These are phyloP conservation scores for Aureobasidium leucospermi DNA, from an alignment of 2,329 filamentous ascomycete genomes.

Conservation along the genomic window DNA sequence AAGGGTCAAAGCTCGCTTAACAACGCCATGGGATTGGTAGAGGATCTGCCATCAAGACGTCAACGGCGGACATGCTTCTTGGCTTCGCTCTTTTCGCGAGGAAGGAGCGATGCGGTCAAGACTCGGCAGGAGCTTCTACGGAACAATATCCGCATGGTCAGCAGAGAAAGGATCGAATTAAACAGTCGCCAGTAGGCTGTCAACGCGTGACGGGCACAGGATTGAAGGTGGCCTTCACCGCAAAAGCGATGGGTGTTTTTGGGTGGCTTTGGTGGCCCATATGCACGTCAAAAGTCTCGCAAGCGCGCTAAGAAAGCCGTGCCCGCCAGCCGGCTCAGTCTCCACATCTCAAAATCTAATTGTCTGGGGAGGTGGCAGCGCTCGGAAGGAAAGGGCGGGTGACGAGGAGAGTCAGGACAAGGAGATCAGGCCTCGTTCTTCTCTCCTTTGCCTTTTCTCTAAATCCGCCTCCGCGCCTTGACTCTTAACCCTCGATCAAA, in stretches of 20 bases:
- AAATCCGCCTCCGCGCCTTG: neutral
- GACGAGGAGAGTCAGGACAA: neutral
- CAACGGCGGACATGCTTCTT: neutral
- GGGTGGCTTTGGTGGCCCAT: neutral
- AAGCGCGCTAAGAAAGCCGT: neutral
- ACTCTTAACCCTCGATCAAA: neutral
- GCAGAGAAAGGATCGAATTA: neutral
- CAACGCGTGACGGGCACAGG: neutral
- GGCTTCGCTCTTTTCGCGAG: neutral
- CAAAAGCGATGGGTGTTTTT: neutral
- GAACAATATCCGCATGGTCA: neutral
- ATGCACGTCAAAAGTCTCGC: slow-evolving; percentile 10
- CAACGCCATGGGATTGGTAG: neutral
- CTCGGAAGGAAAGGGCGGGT: slow-evolving; percentile 1
- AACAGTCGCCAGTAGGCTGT: too few relatives aligned
- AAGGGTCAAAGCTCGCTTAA: slow-evolving; percentile 6
- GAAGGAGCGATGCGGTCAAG: neutral
- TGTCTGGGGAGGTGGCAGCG: slow-evolving; percentile 11
- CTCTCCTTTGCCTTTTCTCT: slow-evolving; percentile 2
- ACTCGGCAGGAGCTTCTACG: neutral
- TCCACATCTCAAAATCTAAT: slow-evolving; percentile 12
- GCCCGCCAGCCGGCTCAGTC: slow-evolving; percentile 1
- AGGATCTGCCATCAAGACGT: slow-evolving; percentile 8
- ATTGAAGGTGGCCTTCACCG: neutral
- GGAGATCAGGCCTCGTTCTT: neutral